phyloP scores from a whole-genome alignment of 495 filamentous ascomycete genomes.

The Penicillium crystallinum region DNA sequence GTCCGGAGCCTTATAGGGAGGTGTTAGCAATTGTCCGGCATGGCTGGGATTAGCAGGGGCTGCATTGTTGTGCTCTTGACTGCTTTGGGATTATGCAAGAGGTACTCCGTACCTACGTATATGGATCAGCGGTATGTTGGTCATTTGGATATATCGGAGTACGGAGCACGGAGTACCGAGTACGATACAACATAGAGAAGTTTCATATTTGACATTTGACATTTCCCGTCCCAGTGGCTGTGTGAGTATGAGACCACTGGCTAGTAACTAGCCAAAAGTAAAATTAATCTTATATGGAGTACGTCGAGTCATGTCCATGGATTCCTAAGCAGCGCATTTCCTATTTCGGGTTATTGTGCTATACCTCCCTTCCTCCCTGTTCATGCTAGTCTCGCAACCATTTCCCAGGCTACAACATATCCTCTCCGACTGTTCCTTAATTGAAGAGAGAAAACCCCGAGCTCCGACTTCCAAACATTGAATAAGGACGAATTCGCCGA shows the following conservation, averaged over 20 bases:
- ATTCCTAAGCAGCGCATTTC: background rate
- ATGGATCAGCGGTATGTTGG: background rate
- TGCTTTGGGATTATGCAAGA: background rate
- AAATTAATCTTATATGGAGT: background rate
- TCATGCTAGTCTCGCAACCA: background rate
- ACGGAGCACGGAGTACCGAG: no score
- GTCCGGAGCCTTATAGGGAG: background rate
- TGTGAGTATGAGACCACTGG: background rate
- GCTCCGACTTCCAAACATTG: background rate
- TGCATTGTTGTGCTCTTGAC: background rate
- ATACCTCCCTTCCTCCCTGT: background rate
- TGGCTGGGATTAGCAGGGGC: background rate
- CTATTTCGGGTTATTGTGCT: background rate
- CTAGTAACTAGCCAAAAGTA: background rate
- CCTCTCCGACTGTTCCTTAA: no score
- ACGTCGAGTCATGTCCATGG: background rate
- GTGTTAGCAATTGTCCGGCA: background rate
- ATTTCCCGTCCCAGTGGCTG: background rate
- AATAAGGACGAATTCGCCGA: background rate
- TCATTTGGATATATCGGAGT: background rate
- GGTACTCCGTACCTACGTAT: background rate
- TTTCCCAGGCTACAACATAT: no score
- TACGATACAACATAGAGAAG: background rate
- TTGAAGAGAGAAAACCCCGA: background rate
- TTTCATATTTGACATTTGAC: background rate